Evolutionary conservation across 2,329 filamentous ascomycete genomes (phyloP).

Genomic region (Fusarium anguioides): DNA sequence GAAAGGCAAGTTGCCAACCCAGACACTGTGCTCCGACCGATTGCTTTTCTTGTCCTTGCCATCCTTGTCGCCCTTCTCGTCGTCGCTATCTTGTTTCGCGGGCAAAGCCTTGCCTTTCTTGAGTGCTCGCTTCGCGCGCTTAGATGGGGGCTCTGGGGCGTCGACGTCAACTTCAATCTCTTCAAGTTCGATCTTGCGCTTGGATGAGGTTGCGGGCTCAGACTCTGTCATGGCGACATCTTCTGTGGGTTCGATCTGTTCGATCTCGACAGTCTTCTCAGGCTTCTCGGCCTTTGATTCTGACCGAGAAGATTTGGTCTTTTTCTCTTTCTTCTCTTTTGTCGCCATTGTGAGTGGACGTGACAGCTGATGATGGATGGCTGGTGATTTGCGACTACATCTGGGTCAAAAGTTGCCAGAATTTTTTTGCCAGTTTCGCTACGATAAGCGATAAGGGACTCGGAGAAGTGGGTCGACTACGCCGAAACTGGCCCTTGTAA

Average conservation of each 20-base stretch:
- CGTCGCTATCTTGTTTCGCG: constrained; percentile 52
- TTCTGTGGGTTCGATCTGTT: constrained; percentile 26
- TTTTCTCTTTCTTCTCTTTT: constrained; percentile 44
- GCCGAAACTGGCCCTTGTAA: constrained; percentile 27
- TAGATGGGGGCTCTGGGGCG: constrained; percentile 94
- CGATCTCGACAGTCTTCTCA: constrained; percentile 13
- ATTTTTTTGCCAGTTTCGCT: constrained; percentile 3
- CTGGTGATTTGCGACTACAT: neutral
- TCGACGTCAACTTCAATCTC: constrained; percentile 91
- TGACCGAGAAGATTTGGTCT: constrained; percentile 34
- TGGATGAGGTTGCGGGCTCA: constrained; percentile 49
- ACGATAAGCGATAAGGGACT: constrained; percentile 46
- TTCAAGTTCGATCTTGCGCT: constrained; percentile 76
- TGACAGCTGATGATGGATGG: constrained; percentile 9
- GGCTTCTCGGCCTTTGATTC: constrained; percentile 25
- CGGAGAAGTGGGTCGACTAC: constrained; percentile 23
- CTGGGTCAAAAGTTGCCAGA: constrained; percentile 24
- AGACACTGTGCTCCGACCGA: constrained; percentile 86
- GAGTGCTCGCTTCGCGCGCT: constrained; percentile 87
- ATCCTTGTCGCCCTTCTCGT: constrained; percentile 49
- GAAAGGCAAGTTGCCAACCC: constrained; percentile 97
- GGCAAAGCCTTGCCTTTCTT: constrained; percentile 81
- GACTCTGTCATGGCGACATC: constrained; percentile 27
- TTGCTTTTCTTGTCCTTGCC: constrained; percentile 58
- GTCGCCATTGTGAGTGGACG: constrained; percentile 40